Evolutionary conservation across 176 grass and related monocot species (phyloP), one percentile per base, ranked within the genome.

Genomic region (Aegilops sharonensis): DNA sequence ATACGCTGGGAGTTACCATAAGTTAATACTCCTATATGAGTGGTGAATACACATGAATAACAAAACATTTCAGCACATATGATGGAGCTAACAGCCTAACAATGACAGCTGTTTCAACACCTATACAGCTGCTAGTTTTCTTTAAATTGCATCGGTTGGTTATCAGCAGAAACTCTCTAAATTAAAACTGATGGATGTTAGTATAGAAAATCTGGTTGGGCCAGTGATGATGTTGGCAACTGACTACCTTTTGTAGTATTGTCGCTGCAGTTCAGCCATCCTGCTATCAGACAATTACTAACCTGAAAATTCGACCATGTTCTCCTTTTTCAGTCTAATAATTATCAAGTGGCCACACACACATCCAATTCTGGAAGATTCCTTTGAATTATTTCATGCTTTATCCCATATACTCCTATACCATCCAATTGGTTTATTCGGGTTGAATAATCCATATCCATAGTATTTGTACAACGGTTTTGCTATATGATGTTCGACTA

Each of bases 251-350:
- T 5, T 76, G 25, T 78, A 63, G 13, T 56, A 63, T 40, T 37
- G 43, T 82, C 29, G 18, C 43, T 35, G 66, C 48, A 37, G 48
- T 72, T 39, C 31, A 25, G 12, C 20, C 31, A 72, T 56, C 15
- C 31, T 77, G 8, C 27, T 56, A 72, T 72, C 67, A 27, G 32
- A 83, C 31, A 83, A 29, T 21, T 40, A 59, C 6, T 54, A 54
- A 59, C 21, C 67, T 29, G 13, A 18, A 72, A 72, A 18, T 35
- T 72, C 18, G 32, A 27, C 31, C 10, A 10, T 39, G 48, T 59
- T 59, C 65, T 72, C 32, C 66, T 71, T 83, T 82, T 70, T 34
- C 80, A 59, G 66, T 2, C 31, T 27, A 71, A 69, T 71, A 83
- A 82, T 37, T 82, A 56, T 70, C 56, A 12, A 70, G 45, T 30